These are phyloP conservation scores for Podaxis sp. DNA, from an alignment of 768 basidiomycete genomes.

Conservation along the genomic window DNA sequence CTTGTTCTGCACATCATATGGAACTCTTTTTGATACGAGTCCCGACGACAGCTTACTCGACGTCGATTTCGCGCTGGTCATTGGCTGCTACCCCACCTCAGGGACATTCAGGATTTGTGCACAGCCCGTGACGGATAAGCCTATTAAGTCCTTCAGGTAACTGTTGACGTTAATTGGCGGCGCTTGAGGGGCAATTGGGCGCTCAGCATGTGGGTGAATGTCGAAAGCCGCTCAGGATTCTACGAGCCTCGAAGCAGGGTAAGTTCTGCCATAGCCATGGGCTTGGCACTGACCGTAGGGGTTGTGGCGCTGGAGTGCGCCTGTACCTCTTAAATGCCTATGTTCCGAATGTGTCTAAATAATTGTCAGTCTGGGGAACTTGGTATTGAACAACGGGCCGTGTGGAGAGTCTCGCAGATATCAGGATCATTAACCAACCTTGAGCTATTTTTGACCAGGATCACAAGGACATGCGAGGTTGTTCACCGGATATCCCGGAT, in stretches of 20 bases:
- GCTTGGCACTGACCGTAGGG: too few species aligned
- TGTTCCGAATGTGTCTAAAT: not conserved
- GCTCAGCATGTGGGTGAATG: too few species aligned
- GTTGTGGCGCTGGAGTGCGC: too few species aligned
- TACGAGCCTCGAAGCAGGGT: not conserved
- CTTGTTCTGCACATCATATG: too few species aligned
- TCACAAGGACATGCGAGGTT: not conserved
- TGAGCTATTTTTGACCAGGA: not conserved
- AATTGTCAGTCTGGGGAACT: not conserved
- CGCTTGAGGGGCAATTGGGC: too few species aligned
- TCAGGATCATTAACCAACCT: not conserved
- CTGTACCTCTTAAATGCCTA: not conserved
- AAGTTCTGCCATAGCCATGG: not conserved
- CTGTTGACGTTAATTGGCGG: too few species aligned
- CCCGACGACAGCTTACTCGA: conserved; percentile 7
- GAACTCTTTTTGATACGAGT: not conserved
- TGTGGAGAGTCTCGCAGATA: not conserved
- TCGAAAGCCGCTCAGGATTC: too few species aligned
- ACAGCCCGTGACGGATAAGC: too few species aligned
- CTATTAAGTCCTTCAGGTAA: too few species aligned
- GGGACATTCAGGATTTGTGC: not conserved
- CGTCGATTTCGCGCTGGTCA: conserved; percentile 3
- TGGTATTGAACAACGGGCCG: not conserved
- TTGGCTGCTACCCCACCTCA: conserved; percentile 7
- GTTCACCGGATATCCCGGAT: not conserved